Percentiles rank a stretch among this genome's conserved stretches.
These are phyloP conservation scores for Cladophialophora bantiana DNA, from an alignment of 2,329 filamentous ascomycete species.

Conservation along the genomic window DNA sequence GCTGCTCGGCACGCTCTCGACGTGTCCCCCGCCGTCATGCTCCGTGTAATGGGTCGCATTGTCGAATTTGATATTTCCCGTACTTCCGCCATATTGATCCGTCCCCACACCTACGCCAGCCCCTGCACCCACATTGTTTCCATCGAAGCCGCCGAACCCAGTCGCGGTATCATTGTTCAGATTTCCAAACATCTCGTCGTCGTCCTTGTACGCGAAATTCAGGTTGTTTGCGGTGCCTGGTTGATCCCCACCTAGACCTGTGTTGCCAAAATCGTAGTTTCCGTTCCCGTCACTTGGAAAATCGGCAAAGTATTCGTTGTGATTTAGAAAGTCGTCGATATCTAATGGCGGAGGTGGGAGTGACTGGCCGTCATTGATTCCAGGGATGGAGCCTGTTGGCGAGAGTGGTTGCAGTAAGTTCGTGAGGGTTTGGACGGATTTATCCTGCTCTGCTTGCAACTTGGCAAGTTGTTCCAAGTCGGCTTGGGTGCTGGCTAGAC, in stretches of 20 bases:
- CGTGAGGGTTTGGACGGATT: conserved; percentile 76
- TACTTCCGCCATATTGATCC: conserved; percentile 23
- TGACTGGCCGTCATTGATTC: conserved; percentile 57
- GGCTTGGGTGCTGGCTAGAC: conserved; percentile 70
- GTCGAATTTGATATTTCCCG: conserved; percentile 27
- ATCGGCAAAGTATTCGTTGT: conserved; percentile 61
- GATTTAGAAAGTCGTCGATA: conserved; percentile 64
- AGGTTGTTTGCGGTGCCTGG: conserved; percentile 34
- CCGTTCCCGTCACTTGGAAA: conserved; percentile 40
- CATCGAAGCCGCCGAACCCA: conserved; percentile 41
- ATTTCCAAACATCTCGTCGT: conserved; percentile 52
- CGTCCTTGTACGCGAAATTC: conserved; percentile 41
- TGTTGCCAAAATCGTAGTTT: conserved; percentile 39
- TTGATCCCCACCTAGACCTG: conserved; percentile 34
- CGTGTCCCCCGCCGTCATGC: conserved; percentile 43
- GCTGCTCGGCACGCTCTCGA: conserved; percentile 55
- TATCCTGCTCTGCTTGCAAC: conserved; percentile 79
- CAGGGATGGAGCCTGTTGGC: conserved; percentile 79
- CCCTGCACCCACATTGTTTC: conserved; percentile 24
- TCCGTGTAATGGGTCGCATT: conserved; percentile 42
- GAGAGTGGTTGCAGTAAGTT: conserved; percentile 79
- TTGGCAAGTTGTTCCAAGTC: conserved; percentile 81
- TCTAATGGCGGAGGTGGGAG: conserved; percentile 58
- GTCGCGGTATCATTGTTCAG: conserved; percentile 43
- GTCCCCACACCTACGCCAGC: conserved; percentile 32